A percentile compares a stretch with the other conserved stretches of the same genome.
phyloP scores from a whole-genome alignment of 257 asterid species.

The Linaria vulgaris region DNA sequence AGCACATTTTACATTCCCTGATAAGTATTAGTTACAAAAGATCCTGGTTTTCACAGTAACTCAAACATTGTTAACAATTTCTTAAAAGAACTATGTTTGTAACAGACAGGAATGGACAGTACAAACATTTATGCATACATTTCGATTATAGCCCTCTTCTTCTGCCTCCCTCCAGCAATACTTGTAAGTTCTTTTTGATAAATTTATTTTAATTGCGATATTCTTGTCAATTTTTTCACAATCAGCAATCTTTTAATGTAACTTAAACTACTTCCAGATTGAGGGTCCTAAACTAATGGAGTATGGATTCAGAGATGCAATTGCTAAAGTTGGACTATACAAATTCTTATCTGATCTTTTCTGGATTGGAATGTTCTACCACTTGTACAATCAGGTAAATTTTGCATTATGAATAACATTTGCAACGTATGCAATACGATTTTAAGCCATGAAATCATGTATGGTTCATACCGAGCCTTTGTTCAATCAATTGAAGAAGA shows the following conservation, averaged over 20 bases:
- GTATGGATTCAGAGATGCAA: slow-evolving; percentile 55
- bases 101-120: slow-evolving; percentile 70
- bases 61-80: neutral
- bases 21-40: neutral
- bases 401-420: no score
- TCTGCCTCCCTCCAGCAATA: slow-evolving; percentile 67
- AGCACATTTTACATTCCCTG: no score
- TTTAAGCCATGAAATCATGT: no score
- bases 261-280: slow-evolving; percentile 29
- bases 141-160: slow-evolving; percentile 58
- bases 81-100: neutral
- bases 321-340: slow-evolving; percentile 59
- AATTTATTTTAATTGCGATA: no score
- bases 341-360: slow-evolving; percentile 63
- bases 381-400: slow-evolving; percentile 58
- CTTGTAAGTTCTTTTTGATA: slow-evolving; percentile 36
- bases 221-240: neutral
- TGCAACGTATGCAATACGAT: no score
- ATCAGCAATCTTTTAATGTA: neutral
- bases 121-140: slow-evolving; percentile 64
- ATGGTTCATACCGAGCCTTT: no score
- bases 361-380: slow-evolving; percentile 72
- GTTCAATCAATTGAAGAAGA: no score
- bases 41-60: neutral
- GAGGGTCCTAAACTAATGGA: slow-evolving; percentile 65